Conservation (phyloP, 164 flowering plant species). For the Saururus chinensis region DNA sequence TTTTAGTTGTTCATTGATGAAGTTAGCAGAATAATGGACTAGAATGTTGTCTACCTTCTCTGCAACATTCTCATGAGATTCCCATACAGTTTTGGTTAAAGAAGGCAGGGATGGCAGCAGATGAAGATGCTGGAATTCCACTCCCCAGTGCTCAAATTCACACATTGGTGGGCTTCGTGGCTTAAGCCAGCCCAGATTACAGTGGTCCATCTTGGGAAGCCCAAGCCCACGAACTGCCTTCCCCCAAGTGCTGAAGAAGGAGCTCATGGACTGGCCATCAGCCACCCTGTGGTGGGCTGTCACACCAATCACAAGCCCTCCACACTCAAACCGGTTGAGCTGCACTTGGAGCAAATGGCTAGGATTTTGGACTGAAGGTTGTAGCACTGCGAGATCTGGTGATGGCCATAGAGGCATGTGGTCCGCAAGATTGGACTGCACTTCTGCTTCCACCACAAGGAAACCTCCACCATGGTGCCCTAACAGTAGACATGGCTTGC, state of each 20-base stretch:
- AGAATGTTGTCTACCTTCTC: background rate
- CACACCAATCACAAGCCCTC: slow-evolving; percentile 9
- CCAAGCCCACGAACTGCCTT: slow-evolving; percentile 4
- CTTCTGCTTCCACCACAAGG: background rate
- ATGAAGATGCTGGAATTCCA: background rate
- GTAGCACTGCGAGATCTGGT: background rate
- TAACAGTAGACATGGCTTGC: slow-evolving; percentile 3
- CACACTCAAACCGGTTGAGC: slow-evolving; percentile 10
- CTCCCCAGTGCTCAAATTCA: slow-evolving; percentile 4
- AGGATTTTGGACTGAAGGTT: slow-evolving; percentile 4
- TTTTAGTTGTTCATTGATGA: slow-evolving; percentile 6
- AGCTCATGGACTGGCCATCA: slow-evolving; percentile 11
- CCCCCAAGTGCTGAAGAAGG: slow-evolving; percentile 9
- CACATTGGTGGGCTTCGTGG: slow-evolving; percentile 6
- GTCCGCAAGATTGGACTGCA: slow-evolving; percentile 2
- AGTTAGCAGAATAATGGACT: slow-evolving; percentile 1
- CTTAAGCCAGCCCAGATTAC: slow-evolving; percentile 4
- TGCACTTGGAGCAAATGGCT: slow-evolving; percentile 13
- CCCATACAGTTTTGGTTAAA: background rate
- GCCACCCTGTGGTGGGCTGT: slow-evolving; percentile 9
- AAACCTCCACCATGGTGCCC: background rate
- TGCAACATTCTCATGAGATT: background rate
- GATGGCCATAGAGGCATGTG: slow-evolving; percentile 7
- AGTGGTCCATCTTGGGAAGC: background rate
- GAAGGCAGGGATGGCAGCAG: background rate